Conservation (phyloP, 768 basidiomycete genomes). For the Auricularia heimuer region DNA sequence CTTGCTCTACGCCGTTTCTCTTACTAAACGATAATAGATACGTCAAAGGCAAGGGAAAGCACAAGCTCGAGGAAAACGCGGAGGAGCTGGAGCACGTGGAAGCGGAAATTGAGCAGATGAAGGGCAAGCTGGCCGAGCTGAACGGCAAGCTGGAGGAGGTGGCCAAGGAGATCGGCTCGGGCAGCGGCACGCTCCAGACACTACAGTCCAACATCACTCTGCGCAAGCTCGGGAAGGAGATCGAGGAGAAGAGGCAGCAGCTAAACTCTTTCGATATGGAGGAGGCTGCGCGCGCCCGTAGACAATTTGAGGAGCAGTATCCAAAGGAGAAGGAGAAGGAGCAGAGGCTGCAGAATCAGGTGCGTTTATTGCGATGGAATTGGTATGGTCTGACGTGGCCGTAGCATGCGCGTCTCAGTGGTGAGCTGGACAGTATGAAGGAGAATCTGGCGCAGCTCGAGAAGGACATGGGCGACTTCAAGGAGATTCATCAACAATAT, state of each 20-base stretch:
- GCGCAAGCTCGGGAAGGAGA: constrained; percentile 55
- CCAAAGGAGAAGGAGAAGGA: constrained; percentile 61
- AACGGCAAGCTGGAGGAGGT: constrained; percentile 64
- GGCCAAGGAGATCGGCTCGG: constrained; percentile 46
- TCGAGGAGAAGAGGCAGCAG: constrained; percentile 54
- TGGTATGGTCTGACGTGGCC: neutral
- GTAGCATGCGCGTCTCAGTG: constrained; percentile 72
- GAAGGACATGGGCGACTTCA: constrained; percentile 73
- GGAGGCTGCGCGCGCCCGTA: constrained; percentile 70
- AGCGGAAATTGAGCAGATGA: constrained; percentile 32
- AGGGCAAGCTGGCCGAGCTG: constrained; percentile 31
- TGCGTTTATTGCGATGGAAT: constrained; percentile 20
- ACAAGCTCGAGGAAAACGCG: constrained; percentile 49
- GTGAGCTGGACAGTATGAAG: constrained; percentile 68
- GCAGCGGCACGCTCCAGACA: constrained; percentile 58
- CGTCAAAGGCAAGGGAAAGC: constrained; percentile 51
- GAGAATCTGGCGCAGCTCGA: constrained; percentile 57
- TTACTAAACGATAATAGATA: constrained; percentile 40
- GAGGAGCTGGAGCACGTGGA: constrained; percentile 42
- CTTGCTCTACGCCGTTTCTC: neutral
- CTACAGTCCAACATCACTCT: constrained; percentile 78
- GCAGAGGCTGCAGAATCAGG: constrained; percentile 59
- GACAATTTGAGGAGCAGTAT: constrained; percentile 79
- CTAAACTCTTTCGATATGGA: constrained; percentile 77
- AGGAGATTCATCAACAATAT: constrained; percentile 76